These are phyloP conservation scores for Umbelopsis vinacea DNA, from an alignment of 192 early-diverging fungal genomes.

Conservation along the genomic window DNA sequence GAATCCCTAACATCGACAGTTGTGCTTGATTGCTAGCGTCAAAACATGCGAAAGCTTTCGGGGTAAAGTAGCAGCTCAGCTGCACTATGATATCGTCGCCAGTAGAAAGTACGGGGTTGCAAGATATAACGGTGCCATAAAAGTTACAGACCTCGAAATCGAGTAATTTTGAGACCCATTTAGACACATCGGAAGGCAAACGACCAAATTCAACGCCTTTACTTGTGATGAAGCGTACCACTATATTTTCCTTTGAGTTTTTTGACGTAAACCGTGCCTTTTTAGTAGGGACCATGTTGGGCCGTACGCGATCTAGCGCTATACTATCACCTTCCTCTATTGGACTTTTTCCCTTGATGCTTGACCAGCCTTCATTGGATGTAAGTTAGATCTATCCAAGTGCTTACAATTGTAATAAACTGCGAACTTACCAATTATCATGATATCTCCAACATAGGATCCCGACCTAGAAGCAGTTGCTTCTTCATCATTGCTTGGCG, in stretches of 20 bases:
- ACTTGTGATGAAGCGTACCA: slow-evolving; percentile 51
- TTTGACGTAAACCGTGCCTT: slow-evolving; percentile 23
- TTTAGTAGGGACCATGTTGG: slow-evolving; percentile 26
- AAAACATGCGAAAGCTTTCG: slow-evolving; percentile 27
- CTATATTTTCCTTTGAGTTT: slow-evolving; percentile 42
- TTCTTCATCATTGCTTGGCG: neutral
- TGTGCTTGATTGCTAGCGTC: neutral
- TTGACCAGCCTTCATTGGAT: slow-evolving; percentile 45
- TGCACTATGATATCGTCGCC: slow-evolving; percentile 53
- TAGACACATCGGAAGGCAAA: slow-evolving; percentile 41
- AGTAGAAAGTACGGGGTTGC: slow-evolving; percentile 32
- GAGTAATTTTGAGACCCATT: slow-evolving; percentile 51
- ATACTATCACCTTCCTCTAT: slow-evolving; percentile 43
- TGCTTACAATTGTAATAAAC: neutral
- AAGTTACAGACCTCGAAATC: slow-evolving; percentile 53
- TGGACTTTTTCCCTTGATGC: slow-evolving; percentile 43
- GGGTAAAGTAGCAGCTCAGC: slow-evolving; percentile 43
- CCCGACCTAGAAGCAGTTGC: neutral
- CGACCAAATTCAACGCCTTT: slow-evolving; percentile 51
- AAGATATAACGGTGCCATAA: slow-evolving; percentile 46
- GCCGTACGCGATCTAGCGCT: slow-evolving; percentile 37
- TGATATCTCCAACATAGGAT: slow-evolving; percentile 33
- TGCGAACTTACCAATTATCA: slow-evolving; percentile 16
- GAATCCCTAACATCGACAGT: neutral
- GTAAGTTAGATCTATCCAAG: slow-evolving; percentile 5